These are phyloP conservation scores for Auricularia sp. DNA, from an alignment of 768 basidiomycete species.

Conservation along the genomic window DNA sequence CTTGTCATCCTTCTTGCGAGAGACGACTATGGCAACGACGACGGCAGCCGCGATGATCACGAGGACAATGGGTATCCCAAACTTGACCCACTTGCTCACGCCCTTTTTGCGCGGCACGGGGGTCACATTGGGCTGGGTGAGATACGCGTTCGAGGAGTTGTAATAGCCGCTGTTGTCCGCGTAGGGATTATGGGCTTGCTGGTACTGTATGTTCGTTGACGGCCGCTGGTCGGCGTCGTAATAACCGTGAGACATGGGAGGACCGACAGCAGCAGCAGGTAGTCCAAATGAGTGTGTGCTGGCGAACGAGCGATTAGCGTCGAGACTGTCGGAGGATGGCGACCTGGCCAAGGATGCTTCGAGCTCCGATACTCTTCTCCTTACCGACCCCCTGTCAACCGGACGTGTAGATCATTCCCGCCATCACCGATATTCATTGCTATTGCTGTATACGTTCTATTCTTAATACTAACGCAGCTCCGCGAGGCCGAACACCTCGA, in stretches of 20 bases:
- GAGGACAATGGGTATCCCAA: constrained; percentile 14
- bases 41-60: constrained; percentile 32
- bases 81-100: constrained; percentile 63
- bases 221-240: constrained; percentile 12
- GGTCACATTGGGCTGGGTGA: constrained; percentile 27
- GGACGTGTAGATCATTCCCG: not conserved
- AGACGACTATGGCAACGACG: constrained; percentile 69
- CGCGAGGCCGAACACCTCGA: constrained; percentile 46
- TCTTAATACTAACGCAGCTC: constrained; percentile 14
- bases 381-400: too few relatives aligned
- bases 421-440: too few relatives aligned
- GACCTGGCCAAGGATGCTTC: not conserved
- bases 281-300: too few relatives aligned
- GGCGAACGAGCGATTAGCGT: too few relatives aligned
- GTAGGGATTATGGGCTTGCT: constrained; percentile 7
- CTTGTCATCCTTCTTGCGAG: constrained; percentile 38
- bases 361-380: too few relatives aligned
- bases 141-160: constrained; percentile 58
- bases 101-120: constrained; percentile 32
- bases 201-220: constrained; percentile 10
- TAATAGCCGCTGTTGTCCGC: constrained; percentile 54
- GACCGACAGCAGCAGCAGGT: too few relatives aligned
- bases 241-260: not conserved
- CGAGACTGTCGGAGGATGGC: not conserved
- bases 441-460: too few relatives aligned